Percentiles rank a stretch among this genome's conserved stretches.
Evolutionary conservation across 306 rosid species (phyloP).

Genomic region (Prunus mume): DNA sequence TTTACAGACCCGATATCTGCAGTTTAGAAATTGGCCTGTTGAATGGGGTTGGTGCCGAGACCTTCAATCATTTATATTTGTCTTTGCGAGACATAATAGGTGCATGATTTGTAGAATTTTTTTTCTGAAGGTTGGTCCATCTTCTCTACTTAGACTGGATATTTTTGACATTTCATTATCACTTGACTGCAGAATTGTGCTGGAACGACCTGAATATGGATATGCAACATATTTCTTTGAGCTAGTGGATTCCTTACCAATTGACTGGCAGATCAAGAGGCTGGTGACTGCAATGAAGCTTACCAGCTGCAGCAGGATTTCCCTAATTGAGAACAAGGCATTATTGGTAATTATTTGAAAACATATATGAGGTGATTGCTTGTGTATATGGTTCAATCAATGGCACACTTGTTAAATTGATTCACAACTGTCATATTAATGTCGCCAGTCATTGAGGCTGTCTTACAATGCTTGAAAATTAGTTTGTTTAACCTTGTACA

Average conservation of each 20-base stretch:
- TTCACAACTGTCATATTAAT: background rate
- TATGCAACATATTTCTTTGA: conserved; percentile 95
- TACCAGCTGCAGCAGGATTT: conserved; percentile 72
- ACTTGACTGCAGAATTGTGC: conserved; percentile 68
- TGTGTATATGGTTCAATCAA: background rate
- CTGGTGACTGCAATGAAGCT: conserved; percentile 83
- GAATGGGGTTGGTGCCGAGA: conserved; percentile 99
- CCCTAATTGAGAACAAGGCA: conserved; percentile 70
- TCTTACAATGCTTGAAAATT: background rate
- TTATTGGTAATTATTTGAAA: conserved; percentile 49
- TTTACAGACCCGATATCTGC: conserved; percentile 63
- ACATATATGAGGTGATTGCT: background rate
- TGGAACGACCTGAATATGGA: conserved; percentile 97
- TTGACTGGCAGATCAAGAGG: conserved; percentile 88
- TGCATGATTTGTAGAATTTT: conserved; percentile 30
- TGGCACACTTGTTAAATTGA: background rate
- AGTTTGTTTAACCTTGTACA: background rate
- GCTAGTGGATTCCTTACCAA: conserved; percentile 61
- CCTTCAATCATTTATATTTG: conserved; percentile 85
- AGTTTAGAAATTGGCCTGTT: conserved; percentile 76
- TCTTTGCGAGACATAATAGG: conserved; percentile 89
- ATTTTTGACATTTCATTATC: conserved; percentile 21
- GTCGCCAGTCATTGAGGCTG: background rate
- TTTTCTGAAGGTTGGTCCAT: conserved; percentile 14
- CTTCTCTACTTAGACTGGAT: conserved; percentile 14